Conservation (phyloP, 2,329 filamentous ascomycete species). For the Erysiphe neolycopersici region DNA sequence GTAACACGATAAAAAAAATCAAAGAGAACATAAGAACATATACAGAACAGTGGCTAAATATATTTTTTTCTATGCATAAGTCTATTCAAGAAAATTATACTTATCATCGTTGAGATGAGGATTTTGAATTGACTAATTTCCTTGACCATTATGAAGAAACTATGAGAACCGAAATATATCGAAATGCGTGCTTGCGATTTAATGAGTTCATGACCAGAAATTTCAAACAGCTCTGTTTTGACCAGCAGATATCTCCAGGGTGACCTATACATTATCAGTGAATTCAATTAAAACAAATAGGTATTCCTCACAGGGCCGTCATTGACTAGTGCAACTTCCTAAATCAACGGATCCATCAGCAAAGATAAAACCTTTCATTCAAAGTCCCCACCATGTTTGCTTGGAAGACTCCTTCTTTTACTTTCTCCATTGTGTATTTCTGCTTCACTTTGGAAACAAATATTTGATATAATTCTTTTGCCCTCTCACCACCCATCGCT, state of each 20-base stretch:
- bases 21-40: no score
- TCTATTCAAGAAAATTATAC: no score
- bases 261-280: slow-evolving; percentile 7
- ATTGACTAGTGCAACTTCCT: slow-evolving; percentile 68
- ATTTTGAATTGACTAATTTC: no score
- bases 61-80: no score
- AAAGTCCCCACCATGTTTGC: slow-evolving; percentile 50
- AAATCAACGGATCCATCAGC: background rate
- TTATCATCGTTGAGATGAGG: no score
- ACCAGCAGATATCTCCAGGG: slow-evolving; percentile 10
- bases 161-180: no score
- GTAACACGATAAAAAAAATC: no score
- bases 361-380: background rate
- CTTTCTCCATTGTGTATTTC: slow-evolving; percentile 43
- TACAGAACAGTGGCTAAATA: no score
- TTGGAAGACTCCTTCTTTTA: slow-evolving; percentile 91
- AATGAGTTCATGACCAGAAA: background rate
- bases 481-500: slow-evolving; percentile 52
- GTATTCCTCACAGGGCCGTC: slow-evolving; percentile 37
- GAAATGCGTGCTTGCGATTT: no score
- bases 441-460: slow-evolving; percentile 56
- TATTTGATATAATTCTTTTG: slow-evolving; percentile 54
- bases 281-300: background rate
- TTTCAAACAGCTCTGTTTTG: slow-evolving; percentile 1
- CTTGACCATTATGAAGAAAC: no score